These are phyloP conservation scores for Pythium myriotylum DNA, from an alignment of 352 stramenopile genomes.

Conservation along the genomic window DNA sequence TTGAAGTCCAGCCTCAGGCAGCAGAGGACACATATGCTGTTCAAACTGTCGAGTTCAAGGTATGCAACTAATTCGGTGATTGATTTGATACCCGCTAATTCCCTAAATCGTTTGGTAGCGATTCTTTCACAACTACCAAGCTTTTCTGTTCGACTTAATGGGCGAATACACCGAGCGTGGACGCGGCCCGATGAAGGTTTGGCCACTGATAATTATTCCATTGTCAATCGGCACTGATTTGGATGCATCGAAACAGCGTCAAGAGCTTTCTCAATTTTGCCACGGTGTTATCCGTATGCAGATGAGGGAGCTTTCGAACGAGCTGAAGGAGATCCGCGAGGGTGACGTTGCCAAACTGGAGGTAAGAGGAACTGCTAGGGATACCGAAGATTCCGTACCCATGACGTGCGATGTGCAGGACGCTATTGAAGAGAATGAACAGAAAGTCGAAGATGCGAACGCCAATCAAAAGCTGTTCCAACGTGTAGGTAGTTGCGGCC, in stretches of 20 bases:
- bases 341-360: constrained; percentile 41
- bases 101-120: too few species aligned
- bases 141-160: constrained; percentile 69
- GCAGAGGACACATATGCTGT: constrained; percentile 66
- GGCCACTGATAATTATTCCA: background rate
- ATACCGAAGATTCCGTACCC: too few species aligned
- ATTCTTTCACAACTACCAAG: constrained; percentile 79
- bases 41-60: constrained; percentile 73
- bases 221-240: background rate
- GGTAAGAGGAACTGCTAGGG: constrained; percentile 7
- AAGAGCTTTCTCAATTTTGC: constrained; percentile 69
- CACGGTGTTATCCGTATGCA: constrained; percentile 58
- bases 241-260: constrained; percentile 38
- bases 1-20: constrained; percentile 43
- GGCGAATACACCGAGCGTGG: constrained; percentile 69
- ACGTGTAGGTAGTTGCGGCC: constrained; percentile 25
- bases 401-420: constrained; percentile 23
- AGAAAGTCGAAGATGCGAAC: constrained; percentile 52
- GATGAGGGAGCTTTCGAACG: constrained; percentile 50
- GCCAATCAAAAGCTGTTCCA: constrained; percentile 65
- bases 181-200: constrained; percentile 59
- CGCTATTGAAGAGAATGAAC: constrained; percentile 60
- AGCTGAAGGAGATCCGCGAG: constrained; percentile 65
- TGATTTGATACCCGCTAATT: too few species aligned
- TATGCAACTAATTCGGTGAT: too few species aligned